A percentile compares a stretch with the other conserved stretches of the same genome.
Conservation (phyloP, 495 filamentous ascomycete species). For the Lasiosphaeriaceae sp. region DNA sequence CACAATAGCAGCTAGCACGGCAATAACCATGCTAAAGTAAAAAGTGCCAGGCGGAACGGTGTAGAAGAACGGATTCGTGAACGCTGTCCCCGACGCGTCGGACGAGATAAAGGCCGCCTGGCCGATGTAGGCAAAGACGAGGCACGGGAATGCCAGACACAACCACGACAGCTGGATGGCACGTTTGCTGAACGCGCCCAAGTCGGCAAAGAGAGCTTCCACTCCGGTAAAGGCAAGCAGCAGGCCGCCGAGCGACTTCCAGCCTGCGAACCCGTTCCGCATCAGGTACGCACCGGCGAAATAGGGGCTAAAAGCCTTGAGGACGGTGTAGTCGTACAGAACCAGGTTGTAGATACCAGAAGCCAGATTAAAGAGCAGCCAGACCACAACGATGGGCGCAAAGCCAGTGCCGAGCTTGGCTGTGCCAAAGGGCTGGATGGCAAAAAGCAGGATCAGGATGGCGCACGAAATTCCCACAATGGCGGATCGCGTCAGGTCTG, state of each 20-base stretch:
- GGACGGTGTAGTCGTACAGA: conserved; percentile 57
- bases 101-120: conserved; percentile 68
- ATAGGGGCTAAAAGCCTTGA: conserved; percentile 69
- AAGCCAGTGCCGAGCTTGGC: conserved; percentile 60
- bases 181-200: conserved; percentile 63
- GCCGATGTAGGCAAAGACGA: conserved; percentile 66
- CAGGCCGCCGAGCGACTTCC: conserved; percentile 64
- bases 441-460: conserved; percentile 65
- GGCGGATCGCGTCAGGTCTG: conserved; percentile 44
- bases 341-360: conserved; percentile 69
- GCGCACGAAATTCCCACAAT: conserved; percentile 67
- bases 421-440: conserved; percentile 66
- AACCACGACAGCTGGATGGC: conserved; percentile 67
- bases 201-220: conserved; percentile 70
- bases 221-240: conserved; percentile 70
- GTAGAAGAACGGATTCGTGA: conserved; percentile 69
- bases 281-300: conserved; percentile 59
- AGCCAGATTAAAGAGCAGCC: conserved; percentile 62
- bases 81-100: conserved; percentile 51
- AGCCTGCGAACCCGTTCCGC: conserved; percentile 59
- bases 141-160: conserved; percentile 58
- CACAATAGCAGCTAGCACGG: conserved; percentile 66
- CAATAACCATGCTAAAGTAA: conserved; percentile 60
- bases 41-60: conserved; percentile 62
- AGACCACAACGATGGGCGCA: conserved; percentile 70